phyloP scores from a whole-genome alignment of 441 rosid species.

The Geranium incanum region DNA sequence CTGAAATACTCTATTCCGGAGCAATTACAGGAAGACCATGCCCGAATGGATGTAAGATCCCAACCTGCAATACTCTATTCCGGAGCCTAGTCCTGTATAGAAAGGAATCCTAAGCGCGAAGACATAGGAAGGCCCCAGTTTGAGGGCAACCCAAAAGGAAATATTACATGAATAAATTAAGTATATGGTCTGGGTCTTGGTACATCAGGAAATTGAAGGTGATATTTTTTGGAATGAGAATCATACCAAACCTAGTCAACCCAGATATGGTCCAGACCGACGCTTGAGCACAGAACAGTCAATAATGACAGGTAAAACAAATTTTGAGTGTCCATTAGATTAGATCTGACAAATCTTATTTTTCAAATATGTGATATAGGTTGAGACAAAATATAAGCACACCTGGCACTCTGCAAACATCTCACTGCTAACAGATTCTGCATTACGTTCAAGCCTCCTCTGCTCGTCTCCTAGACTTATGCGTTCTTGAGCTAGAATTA shows the following conservation, averaged over 20 bases:
- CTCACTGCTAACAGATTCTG: constrained; percentile 89
- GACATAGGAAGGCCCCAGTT: too few relatives aligned
- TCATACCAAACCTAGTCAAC: not conserved
- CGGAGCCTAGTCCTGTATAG: too few relatives aligned
- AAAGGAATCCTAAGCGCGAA: too few relatives aligned
- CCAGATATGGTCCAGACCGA: not conserved
- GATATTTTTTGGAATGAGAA: not conserved
- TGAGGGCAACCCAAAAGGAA: too few relatives aligned
- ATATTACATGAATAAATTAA: too few relatives aligned
- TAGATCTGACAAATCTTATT: not conserved
- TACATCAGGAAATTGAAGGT: not conserved
- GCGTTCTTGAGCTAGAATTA: constrained; percentile 48
- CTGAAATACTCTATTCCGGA: too few relatives aligned
- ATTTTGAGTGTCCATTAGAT: not conserved
- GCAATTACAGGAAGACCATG: too few relatives aligned
- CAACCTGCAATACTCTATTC: too few relatives aligned
- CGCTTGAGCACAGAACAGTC: not conserved
- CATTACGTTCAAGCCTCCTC: constrained; percentile 88
- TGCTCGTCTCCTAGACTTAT: constrained; percentile 63
- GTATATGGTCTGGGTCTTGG: not conserved
- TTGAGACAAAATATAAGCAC: constrained; percentile 19
- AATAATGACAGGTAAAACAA: not conserved
- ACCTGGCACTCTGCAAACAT: constrained; percentile 96
- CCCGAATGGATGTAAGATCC: too few relatives aligned
- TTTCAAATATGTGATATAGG: constrained; percentile 3